These are phyloP conservation scores for Fonsecaea multimorphosa DNA, from an alignment of 2,329 filamentous ascomycete species.

Conservation along the genomic window DNA sequence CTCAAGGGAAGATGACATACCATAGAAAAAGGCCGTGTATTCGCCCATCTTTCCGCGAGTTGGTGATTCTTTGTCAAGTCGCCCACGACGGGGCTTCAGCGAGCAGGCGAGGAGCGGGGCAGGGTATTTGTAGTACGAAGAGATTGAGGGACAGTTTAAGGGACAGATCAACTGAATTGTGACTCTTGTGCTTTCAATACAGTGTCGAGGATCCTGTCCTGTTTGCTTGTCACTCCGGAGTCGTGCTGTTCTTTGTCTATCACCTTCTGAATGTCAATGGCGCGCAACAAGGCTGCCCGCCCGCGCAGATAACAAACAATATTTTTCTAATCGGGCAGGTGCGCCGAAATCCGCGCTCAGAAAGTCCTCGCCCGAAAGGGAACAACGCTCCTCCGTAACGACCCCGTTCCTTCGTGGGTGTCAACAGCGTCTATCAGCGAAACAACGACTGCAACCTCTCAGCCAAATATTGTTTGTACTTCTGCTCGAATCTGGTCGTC, in stretches of 20 bases:
- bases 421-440: background rate
- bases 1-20: conserved; percentile 43
- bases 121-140: background rate
- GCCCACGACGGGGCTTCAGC: background rate
- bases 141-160: background rate
- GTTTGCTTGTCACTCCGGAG: background rate
- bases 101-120: background rate
- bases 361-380: background rate
- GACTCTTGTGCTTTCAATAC: no score
- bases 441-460: background rate
- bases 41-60: conserved; percentile 48
- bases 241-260: background rate
- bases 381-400: no score
- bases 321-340: conserved; percentile 7
- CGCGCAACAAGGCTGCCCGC: background rate
- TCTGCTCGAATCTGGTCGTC: background rate
- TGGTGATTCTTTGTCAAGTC: background rate
- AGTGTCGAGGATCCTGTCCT: no score
- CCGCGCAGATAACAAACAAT: background rate
- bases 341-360: conserved; percentile 16
- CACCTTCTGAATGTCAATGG: background rate
- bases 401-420: background rate
- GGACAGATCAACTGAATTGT: background rate
- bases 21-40: conserved; percentile 69
- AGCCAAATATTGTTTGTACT: background rate